phyloP scores from a whole-genome alignment of 148 eudicot genomes.

The Camellia japonica region DNA sequence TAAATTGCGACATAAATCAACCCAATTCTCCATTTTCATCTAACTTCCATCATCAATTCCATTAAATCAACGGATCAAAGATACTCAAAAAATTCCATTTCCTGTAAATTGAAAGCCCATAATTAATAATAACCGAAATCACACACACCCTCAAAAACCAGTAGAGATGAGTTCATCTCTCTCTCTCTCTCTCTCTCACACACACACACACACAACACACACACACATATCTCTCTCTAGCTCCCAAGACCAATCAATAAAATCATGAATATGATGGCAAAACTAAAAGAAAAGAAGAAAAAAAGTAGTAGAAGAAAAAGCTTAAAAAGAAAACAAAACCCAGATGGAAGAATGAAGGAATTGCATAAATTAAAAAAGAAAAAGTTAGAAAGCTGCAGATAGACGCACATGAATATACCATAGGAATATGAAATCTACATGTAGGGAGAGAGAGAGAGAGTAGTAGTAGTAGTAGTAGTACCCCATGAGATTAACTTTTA shows the following conservation, averaged over 20 bases:
- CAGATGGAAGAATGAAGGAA: conserved; percentile 2
- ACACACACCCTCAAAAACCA: neutral
- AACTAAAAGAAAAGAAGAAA: neutral
- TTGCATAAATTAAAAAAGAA: neutral
- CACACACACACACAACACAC: too few relatives aligned
- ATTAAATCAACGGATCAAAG: neutral
- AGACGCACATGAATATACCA: neutral
- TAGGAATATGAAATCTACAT: too few relatives aligned
- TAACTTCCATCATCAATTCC: neutral
- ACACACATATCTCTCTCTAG: neutral
- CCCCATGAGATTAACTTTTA: conserved; percentile 73
- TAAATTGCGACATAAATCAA: neutral
- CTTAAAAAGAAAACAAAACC: neutral
- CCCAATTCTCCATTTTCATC: neutral
- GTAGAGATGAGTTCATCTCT: neutral
- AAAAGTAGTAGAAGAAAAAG: neutral
- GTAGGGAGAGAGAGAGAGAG: neutral
- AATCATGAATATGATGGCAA: neutral
- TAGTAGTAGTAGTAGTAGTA: conserved; percentile 12
- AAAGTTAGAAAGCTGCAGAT: neutral
- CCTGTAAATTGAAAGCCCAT: neutral
- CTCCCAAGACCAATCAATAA: neutral
- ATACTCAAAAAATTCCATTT: neutral
- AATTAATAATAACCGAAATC: neutral
- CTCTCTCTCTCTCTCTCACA: neutral